Conservation (phyloP, 768 basidiomycete genomes). For the Hortiboletus flavorubellus region DNA sequence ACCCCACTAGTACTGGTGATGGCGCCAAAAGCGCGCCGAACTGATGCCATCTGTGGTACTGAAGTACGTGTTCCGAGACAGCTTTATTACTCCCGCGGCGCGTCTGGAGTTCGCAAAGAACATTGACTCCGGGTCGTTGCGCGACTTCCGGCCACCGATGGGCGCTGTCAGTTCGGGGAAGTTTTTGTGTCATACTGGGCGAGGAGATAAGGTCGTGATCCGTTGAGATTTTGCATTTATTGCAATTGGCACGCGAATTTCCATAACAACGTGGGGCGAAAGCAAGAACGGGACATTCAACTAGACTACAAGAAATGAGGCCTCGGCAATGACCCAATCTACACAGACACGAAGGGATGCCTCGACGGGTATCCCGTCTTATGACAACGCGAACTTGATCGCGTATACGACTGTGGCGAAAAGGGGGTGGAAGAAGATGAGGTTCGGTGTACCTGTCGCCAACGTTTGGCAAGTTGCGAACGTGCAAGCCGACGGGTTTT, state of each 20-base stretch:
- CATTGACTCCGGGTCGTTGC: slow-evolving; percentile 2
- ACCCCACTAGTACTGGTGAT: not conserved
- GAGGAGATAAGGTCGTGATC: slow-evolving; percentile 33
- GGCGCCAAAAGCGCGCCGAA: not conserved
- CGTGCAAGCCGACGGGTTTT: not conserved
- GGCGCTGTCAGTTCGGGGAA: slow-evolving; percentile 12
- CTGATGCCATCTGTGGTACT: slow-evolving; percentile 10
- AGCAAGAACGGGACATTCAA: not conserved
- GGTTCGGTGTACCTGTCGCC: slow-evolving; percentile 15
- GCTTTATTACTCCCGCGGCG: slow-evolving; percentile 28
- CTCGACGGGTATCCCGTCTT: not conserved
- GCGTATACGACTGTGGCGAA: slow-evolving; percentile 17
- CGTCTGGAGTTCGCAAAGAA: slow-evolving; percentile 20
- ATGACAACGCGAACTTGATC: slow-evolving; percentile 9
- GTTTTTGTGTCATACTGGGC: slow-evolving; percentile 6
- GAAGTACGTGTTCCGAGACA: slow-evolving; percentile 10
- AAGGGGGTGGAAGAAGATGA: slow-evolving; percentile 28
- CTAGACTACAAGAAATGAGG: not conserved
- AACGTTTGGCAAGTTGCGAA: slow-evolving; percentile 11
- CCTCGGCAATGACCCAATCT: slow-evolving; percentile 17
- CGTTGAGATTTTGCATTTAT: slow-evolving; percentile 21
- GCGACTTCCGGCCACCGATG: slow-evolving; percentile 17
- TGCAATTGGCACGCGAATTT: not conserved
- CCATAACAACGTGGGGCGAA: not conserved
- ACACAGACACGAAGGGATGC: slow-evolving; percentile 7